Conservation (phyloP, 176 grass and related monocot genomes). For the Aechmea fasciata region DNA sequence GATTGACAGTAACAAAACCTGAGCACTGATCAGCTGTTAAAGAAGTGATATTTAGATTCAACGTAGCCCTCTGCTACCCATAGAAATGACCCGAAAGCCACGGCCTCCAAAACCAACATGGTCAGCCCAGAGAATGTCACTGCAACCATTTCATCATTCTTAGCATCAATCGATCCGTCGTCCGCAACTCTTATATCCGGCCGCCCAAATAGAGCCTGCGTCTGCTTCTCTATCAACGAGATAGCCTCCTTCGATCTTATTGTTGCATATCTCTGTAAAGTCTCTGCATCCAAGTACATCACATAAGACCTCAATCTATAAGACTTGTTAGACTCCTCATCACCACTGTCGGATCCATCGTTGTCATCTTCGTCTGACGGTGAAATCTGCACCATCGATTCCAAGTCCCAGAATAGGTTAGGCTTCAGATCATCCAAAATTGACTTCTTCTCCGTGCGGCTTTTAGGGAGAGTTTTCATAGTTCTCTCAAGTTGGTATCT, state of each 20-base stretch:
- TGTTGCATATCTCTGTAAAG: conserved; percentile 76
- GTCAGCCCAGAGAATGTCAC: conserved; percentile 75
- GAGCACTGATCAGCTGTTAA: conserved; percentile 54
- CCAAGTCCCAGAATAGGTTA: conserved; percentile 88
- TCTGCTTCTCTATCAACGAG: conserved; percentile 90
- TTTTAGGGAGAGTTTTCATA: conserved; percentile 68
- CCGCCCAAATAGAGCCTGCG: conserved; percentile 79
- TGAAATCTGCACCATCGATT: conserved; percentile 73
- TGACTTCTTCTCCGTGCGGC: conserved; percentile 39
- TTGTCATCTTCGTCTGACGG: conserved; percentile 12
- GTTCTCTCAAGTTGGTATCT: conserved; percentile 87
- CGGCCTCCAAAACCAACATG: conserved; percentile 71
- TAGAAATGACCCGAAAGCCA: conserved; percentile 76
- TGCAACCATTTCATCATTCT: conserved; percentile 59
- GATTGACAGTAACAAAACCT: conserved; percentile 4
- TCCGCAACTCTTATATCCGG: conserved; percentile 78
- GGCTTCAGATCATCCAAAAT: conserved; percentile 58
- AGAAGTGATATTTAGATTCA: conserved; percentile 86
- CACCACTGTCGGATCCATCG: conserved; percentile 30
- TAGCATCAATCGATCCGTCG: conserved; percentile 57
- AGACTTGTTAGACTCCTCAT: conserved; percentile 36
- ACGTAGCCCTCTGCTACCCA: conserved; percentile 94
- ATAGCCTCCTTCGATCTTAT: conserved; percentile 85
- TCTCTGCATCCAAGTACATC: conserved; percentile 56
- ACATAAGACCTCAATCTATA: conserved; percentile 80